Base-by-base conservation (phyloP, 2,329 filamentous ascomycete species). In the Colletotrichum brevisporum region DNA sequence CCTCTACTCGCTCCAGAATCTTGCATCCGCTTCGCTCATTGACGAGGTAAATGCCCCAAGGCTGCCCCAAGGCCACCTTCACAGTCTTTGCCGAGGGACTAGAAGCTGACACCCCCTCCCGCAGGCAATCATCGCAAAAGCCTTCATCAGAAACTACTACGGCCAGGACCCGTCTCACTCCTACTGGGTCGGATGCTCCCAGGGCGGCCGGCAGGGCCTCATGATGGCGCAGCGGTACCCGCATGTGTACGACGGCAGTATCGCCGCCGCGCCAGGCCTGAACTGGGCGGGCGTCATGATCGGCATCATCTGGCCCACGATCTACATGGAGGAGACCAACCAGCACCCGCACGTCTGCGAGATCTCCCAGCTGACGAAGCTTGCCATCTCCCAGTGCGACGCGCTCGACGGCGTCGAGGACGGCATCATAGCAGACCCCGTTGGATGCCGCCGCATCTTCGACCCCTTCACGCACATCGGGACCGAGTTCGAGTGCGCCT, bases 151-250 rank as follows among this genome's bases (percentile, higher is more conserved):
- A 2, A 16, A 10, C 24, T 57, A 47, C 10, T 57, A 57, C 24
- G 41, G 55, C 2, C 39, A 48, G 27, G 39, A 15, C 8, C 55
- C 55, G 6, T 6, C 24, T 10, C 45, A 47, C 72, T 82, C 78
- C 15, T 86, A 86, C 73, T 86, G 82, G 71, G 76, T 79, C n/a
- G 85, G 84, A 27, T 87, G 85, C 71, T 85, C 83, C 1, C 86
- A 84, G 0, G 85, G 85, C 18, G 85, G 85, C 2, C 77, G 85
- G 3, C 84, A 87, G 75, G 85, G 84, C 12, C 74, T 85, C 9
- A 83, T 83, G 61, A 79, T 82, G 26, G 79, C 83, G 4, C 81
- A 86, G 69, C 73, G 78, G 31, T 85, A 81, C 68, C 84, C 84
- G 0, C 78, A 85, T 4, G 83, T 85, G 51, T 86, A 85, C 54